phyloP scores from a whole-genome alignment of 2,329 filamentous ascomycete species.

The Trichoderma aggressivum region DNA sequence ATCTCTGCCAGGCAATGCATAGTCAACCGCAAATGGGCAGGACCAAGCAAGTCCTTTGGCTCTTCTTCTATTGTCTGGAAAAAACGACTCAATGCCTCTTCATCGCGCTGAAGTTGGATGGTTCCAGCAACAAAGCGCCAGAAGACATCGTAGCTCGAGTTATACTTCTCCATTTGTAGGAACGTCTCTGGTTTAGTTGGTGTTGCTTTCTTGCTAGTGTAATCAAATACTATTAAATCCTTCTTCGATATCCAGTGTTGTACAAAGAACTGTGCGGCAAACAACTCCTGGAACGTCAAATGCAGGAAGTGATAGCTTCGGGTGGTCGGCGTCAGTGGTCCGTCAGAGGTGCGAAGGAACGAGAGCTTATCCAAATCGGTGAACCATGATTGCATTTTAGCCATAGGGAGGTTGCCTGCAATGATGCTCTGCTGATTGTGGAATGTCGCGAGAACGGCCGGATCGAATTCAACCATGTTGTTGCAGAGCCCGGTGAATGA shows the following conservation, averaged over 20 bases:
- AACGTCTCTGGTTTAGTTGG: not conserved
- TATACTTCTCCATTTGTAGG: not conserved
- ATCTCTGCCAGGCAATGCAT: not conserved
- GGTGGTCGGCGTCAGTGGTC: not conserved
- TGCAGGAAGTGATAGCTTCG: not conserved
- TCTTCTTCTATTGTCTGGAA: not conserved
- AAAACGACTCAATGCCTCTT: not conserved
- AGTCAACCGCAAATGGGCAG: not conserved
- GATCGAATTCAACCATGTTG: not conserved
- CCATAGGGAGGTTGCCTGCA: not conserved
- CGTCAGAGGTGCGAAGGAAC: not conserved
- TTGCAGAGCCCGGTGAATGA: not conserved
- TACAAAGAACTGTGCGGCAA: not conserved
- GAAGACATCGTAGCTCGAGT: not conserved
- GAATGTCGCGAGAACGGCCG: not conserved
- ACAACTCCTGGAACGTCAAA: not conserved
- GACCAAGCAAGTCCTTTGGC: not conserved
- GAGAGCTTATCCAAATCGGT: not conserved
- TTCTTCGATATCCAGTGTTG: not conserved
- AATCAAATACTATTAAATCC: not conserved
- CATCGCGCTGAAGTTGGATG: not conserved
- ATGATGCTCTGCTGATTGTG: not conserved
- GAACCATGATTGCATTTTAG: not conserved
- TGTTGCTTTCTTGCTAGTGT: not conserved
- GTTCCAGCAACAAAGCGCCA: not conserved